A percentile compares a stretch with the other conserved stretches of the same genome.
Evolutionary conservation across 371 early-diverging fungal species (phyloP).

Genomic region (Haplosporangium sp.): DNA sequence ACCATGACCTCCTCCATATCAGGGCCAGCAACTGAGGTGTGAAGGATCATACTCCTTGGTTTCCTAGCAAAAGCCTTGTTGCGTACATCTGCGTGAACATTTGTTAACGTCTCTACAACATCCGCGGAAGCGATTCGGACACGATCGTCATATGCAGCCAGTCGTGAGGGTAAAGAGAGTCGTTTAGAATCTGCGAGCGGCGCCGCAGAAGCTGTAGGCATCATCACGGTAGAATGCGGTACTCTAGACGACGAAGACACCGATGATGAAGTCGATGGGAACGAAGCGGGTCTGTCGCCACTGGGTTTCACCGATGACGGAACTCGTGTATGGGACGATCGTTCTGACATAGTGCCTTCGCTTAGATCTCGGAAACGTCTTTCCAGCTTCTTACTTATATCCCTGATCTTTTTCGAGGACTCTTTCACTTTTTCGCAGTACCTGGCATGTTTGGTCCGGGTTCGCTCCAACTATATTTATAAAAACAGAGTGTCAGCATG

Average conservation of each 20-base stretch:
- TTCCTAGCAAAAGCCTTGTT: constrained; percentile 37
- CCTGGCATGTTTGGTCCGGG: constrained; percentile 41
- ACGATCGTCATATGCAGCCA: constrained; percentile 4
- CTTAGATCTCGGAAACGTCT: constrained; percentile 23
- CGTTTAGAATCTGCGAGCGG: not conserved
- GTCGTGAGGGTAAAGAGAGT: not conserved
- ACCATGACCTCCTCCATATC: constrained; percentile 48
- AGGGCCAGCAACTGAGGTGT: constrained; percentile 22
- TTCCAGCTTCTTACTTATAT: constrained; percentile 33
- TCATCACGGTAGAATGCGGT: not conserved
- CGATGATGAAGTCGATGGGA: no score
- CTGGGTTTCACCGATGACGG: not conserved
- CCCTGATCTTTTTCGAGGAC: constrained; percentile 30
- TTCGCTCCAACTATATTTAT: constrained; percentile 26
- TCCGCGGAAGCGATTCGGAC: constrained; percentile 14
- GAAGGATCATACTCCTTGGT: constrained; percentile 32
- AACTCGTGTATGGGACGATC: not conserved
- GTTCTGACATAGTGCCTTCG: not conserved
- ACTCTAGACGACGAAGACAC: no score
- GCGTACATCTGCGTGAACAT: constrained; percentile 26
- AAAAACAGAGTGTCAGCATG: not conserved
- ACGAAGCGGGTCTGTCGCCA: not conserved
- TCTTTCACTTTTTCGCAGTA: constrained; percentile 32
- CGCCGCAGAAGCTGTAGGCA: not conserved
- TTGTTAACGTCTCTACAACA: constrained; percentile 38